Percentiles rank a stretch among this genome's conserved stretches.
These are phyloP conservation scores for Biscogniauxia sp. DNA, from an alignment of 2,329 filamentous ascomycete genomes.

Conservation along the genomic window DNA sequence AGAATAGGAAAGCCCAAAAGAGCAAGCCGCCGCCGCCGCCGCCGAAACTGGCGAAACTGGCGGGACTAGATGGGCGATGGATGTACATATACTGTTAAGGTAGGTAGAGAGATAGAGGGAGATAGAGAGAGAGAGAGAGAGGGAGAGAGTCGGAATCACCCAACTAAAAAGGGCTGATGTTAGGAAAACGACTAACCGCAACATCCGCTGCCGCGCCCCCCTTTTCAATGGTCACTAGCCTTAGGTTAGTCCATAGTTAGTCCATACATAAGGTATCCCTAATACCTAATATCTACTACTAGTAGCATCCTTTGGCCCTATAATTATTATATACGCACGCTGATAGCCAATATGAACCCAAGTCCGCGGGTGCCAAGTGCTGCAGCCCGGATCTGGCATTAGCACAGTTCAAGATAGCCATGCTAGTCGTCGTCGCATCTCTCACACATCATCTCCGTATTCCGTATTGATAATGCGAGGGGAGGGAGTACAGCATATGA, in stretches of 20 bases:
- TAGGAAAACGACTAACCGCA: neutral
- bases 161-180: neutral
- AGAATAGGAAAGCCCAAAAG: neutral
- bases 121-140: no score
- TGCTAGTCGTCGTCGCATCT: neutral
- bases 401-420: constrained; percentile 2
- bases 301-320: neutral
- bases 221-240: no score
- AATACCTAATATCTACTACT: no score
- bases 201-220: neutral
- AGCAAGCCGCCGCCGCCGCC: neutral
- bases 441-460: neutral
- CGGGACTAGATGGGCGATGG: neutral
- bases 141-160: neutral
- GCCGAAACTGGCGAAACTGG: neutral
- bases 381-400: constrained; percentile 20
- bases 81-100: neutral
- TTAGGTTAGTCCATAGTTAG: no score
- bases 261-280: no score
- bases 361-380: constrained; percentile 15
- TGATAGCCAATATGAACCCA: constrained; percentile 4
- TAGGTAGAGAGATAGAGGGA: neutral
- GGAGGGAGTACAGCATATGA: constrained; percentile 1
- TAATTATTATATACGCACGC: neutral
- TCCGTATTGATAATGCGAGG: neutral